Base-by-base conservation (phyloP, 805 yeast species). In the Nakazawaea molendinolei region DNA sequence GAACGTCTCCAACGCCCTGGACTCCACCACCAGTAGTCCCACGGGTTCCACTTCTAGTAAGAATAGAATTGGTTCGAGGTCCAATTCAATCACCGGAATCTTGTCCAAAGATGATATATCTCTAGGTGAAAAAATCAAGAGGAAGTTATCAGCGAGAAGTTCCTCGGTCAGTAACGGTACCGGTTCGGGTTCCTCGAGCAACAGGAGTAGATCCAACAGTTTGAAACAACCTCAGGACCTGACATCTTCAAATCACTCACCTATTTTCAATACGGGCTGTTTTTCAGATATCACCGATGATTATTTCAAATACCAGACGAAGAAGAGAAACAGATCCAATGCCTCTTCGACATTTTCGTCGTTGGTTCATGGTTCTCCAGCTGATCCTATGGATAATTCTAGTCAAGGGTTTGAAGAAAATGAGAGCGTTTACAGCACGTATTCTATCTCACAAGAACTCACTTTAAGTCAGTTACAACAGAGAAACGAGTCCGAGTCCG, bases 251-350 rank as follows among this genome's bases (percentile, higher is more conserved):
- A 24, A 19, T 9, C 15, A 29, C 7, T 36, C 39, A 7, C 39
- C 39, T 5, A 28, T 32, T 18, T 37, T 37, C 23, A 32, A 37
- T 14, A 32, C 17, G 9, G 12, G 25, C 24, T 33, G 33, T 3
- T 36, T 36, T 14, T 27, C 30, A 5, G 40, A 37, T 24, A 37
- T 37, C 14, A 32, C 40, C 8, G 36, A 32, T 7, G 36, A 37
- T 19, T 37, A 37, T 21, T 37, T 37, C 33, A 27, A 27, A 16
- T 19, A 30, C 9, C 25, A 23, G 20, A 29, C 12, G 10, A 35
- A 29, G n/a, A 35, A 21, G 20, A 29, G 33, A 28, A 21, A 34
- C 24, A 28, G 23, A 24, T 24, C 28, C 28, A 24, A 17, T 9
- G 13, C 23, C 13, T 10, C 5, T 7, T 28, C 15, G 13, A 18